Evolutionary conservation across 345 rosid genomes (phyloP).

Genomic region (Euphorbia peplus): DNA sequence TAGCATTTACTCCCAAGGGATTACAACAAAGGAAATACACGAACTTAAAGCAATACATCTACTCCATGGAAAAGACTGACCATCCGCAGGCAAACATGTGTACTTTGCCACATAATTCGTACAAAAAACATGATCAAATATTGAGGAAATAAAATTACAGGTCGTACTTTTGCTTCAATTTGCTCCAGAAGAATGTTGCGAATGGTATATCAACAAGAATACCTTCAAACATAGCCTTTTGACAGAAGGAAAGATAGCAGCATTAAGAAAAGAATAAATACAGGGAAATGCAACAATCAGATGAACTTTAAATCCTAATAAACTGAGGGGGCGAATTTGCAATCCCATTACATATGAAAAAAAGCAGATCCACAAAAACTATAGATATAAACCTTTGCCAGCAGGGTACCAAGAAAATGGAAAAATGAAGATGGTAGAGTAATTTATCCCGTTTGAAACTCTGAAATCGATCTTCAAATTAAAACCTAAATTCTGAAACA

Average conservation of each 20-base stretch:
- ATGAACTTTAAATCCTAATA: background rate
- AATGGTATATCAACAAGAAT: constrained; percentile 98
- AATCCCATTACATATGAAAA: background rate
- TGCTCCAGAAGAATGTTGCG: constrained; percentile 98
- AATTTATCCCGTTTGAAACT: too few relatives aligned
- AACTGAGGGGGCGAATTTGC: background rate
- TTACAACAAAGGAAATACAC: background rate
- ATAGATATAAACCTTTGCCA: too few relatives aligned
- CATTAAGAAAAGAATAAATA: background rate
- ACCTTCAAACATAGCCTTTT: constrained; percentile 99
- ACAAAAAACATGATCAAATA: background rate
- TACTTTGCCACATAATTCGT: background rate
- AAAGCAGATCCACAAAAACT: too few relatives aligned
- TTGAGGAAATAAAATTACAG: constrained; percentile 8
- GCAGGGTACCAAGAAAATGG: too few relatives aligned
- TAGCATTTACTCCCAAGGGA: background rate
- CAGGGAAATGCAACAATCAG: background rate
- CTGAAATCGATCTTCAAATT: too few relatives aligned
- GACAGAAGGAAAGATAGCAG: constrained; percentile 14
- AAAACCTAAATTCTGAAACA: too few relatives aligned
- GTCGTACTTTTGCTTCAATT: constrained; percentile 84
- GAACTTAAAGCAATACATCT: background rate
- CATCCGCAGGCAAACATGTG: background rate
- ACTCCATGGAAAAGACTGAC: background rate
- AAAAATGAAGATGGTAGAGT: too few relatives aligned